These are phyloP conservation scores for Spinellus fusiger DNA, from an alignment of 192 early-diverging fungal species.

Conservation along the genomic window DNA sequence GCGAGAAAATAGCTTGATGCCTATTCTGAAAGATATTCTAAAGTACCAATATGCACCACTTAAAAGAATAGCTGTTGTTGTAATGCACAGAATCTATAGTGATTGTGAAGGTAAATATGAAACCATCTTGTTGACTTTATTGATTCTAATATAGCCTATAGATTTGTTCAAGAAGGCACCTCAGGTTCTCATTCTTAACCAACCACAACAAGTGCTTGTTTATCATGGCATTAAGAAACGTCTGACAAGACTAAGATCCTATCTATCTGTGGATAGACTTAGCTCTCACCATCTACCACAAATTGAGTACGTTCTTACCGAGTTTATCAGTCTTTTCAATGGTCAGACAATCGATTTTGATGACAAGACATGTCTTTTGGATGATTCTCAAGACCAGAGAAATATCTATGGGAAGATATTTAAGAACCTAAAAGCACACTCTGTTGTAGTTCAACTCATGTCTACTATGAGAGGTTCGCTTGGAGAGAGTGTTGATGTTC, in stretches of 20 bases:
- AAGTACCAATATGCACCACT: conserved; percentile 20
- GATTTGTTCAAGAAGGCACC: conserved; percentile 15
- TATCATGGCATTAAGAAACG: conserved; percentile 17
- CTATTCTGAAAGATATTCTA: conserved; percentile 20
- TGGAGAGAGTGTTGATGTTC: background rate
- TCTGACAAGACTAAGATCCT: conserved; percentile 2
- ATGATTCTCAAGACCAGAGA: background rate
- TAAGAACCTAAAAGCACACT: conserved; percentile 13
- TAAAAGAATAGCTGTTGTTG: conserved; percentile 13
- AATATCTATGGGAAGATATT: conserved; percentile 10
- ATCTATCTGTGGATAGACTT: conserved; percentile 1
- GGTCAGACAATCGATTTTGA: conserved; percentile 18
- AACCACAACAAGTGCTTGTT: conserved; percentile 17
- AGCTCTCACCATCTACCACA: background rate
- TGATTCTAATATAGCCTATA: background rate
- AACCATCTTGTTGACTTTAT: background rate
- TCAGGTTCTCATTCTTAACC: conserved; percentile 3
- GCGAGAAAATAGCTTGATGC: conserved; percentile 17
- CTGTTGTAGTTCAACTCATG: conserved; percentile 4
- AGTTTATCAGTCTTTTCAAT: conserved; percentile 4
- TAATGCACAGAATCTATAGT: conserved; percentile 21
- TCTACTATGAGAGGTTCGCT: background rate
- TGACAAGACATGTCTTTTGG: background rate
- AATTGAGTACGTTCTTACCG: background rate
- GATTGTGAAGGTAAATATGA: conserved; percentile 18